Evolutionary conservation across 345 rosid genomes (phyloP).

Genomic region (Camelina laxa): DNA sequence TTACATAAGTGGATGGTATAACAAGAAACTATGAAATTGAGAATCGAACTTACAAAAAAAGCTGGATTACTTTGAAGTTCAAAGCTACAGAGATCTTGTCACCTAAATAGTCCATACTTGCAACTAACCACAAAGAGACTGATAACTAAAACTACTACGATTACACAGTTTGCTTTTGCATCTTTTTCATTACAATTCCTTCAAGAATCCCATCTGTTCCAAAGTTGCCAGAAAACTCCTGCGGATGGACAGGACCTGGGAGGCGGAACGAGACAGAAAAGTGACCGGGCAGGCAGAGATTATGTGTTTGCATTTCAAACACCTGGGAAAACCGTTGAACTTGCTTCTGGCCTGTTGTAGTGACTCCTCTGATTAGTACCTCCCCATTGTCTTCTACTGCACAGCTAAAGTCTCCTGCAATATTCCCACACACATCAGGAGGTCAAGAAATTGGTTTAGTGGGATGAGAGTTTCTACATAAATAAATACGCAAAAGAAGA

Average conservation of each 20-base stretch:
- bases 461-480: neutral
- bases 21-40: neutral
- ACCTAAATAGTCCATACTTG: no score
- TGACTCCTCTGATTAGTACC: constrained; percentile 61
- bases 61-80: neutral
- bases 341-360: constrained; percentile 65
- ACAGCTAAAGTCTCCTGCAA: constrained; percentile 62
- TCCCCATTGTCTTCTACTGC: constrained; percentile 55
- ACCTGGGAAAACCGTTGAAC: constrained; percentile 51
- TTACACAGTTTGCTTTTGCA: constrained; percentile 11
- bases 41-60: neutral
- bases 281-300: constrained; percentile 62
- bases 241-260: constrained; percentile 65
- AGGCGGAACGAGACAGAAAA: constrained; percentile 62
- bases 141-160: neutral
- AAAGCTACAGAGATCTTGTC: neutral
- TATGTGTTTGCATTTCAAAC: constrained; percentile 61
- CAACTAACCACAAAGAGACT: neutral
- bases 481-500: neutral
- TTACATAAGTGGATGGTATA: neutral
- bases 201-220: constrained; percentile 61
- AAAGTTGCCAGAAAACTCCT: constrained; percentile 53
- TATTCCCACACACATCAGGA: neutral
- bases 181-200: constrained; percentile 58
- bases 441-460: neutral